Percentiles rank a stretch among this genome's conserved stretches.
These are phyloP conservation scores for Planoprotostelium fungivorum DNA, from an alignment of 78 protist species.

Conservation along the genomic window DNA sequence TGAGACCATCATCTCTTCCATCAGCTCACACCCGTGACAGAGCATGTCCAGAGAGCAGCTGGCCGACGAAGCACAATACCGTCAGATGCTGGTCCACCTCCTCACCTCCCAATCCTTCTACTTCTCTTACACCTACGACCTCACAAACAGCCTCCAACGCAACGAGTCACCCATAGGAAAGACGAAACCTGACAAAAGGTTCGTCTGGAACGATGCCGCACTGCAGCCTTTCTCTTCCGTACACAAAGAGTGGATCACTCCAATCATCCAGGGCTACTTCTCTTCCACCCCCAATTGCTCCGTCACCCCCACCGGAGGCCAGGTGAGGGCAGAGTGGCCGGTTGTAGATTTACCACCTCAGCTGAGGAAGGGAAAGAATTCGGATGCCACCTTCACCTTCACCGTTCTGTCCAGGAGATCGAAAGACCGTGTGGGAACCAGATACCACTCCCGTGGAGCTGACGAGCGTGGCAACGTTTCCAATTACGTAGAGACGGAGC, in stretches of 20 bases:
- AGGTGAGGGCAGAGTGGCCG: no score
- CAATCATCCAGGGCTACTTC: conserved; percentile 39
- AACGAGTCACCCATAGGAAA: neutral
- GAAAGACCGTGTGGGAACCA: conserved; percentile 41
- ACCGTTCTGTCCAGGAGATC: conserved; percentile 48
- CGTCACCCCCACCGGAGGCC: no score
- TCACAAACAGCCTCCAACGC: conserved; percentile 61
- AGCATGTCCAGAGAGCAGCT: neutral
- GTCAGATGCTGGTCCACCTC: conserved; percentile 25
- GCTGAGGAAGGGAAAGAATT: neutral
- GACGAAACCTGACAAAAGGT: conserved; percentile 21
- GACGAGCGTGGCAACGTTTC: conserved; percentile 63
- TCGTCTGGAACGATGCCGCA: conserved; percentile 46
- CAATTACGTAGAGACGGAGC: conserved; percentile 50
- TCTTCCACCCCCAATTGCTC: no score
- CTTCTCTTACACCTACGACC: conserved; percentile 50
- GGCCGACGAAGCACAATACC: conserved; percentile 26
- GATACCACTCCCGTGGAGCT: conserved; percentile 57
- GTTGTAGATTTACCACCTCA: no score
- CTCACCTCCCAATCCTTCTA: conserved; percentile 19
- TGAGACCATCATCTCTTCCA: neutral
- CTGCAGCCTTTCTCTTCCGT: neutral
- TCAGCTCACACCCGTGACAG: neutral
- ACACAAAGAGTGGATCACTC: conserved; percentile 4
- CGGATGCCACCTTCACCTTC: conserved; percentile 2